Evolutionary conservation across 331 rosid genomes (phyloP), one percentile per base, ranked within the genome.

Genomic region (Dryas integrifolia): DNA sequence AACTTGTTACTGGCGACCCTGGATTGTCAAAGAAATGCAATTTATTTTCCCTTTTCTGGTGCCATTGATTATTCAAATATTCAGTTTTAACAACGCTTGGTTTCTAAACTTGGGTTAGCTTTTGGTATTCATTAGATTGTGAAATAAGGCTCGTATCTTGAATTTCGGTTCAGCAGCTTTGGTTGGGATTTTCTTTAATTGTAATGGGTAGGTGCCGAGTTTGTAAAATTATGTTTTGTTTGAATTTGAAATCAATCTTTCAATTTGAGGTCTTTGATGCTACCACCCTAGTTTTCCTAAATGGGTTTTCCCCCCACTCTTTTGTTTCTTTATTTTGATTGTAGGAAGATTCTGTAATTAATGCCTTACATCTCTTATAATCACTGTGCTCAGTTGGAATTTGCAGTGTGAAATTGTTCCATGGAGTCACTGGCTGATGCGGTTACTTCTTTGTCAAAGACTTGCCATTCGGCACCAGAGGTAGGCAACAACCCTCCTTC

Each of bases 341-440:
- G 4, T 71, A 56, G 66, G 76, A 55, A 30, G 82, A 86, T 79
- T 84, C 35, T 72, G 77, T 77, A 63, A 64, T 65, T 77, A 61
- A 74, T 76, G 76, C 58, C 59, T 67, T 65, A 24, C 30, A 52
- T 76, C 79, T 56, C 64, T 61, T 40, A 45, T 65, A 82, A 76
- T 90, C 73, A 48, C 73, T 66, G 51, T 65, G 85, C 69, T 65
- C 60, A 67, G 57, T 80, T 85, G 70, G 78, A 77, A 76, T 88
- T 83, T 89, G 72, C 80, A 74, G 81, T 65, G 76, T 50, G 70
- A 15, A 76, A 75, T 67, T 30, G 35, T 30, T 30, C 74, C 51
- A 93, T 93, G 98, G 92, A 83, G 48, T 79, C 88, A 38, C 72
- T 67, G 67, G 85, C 79, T 78, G 81, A 85, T 73, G 92, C 85